Evolutionary conservation across 257 asterid genomes (phyloP).

Genomic region (Fraxinus anomala): DNA sequence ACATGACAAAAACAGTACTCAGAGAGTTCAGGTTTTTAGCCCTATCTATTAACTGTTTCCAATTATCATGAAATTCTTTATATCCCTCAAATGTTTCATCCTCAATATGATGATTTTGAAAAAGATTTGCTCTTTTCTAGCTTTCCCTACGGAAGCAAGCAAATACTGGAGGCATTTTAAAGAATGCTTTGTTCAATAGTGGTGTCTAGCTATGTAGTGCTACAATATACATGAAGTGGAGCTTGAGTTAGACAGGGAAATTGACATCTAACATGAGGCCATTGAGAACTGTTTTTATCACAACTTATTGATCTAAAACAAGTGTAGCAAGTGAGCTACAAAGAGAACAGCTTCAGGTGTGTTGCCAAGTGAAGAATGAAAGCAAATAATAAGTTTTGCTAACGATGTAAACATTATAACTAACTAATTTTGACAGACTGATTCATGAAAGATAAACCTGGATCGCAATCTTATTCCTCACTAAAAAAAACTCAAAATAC

Average conservation of each 20-base stretch:
- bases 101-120: background rate
- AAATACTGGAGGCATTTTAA: conserved; percentile 3
- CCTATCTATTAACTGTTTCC: background rate
- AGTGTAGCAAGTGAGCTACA: background rate
- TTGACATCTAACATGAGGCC: background rate
- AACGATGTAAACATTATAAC: conserved; percentile 1
- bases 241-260: background rate
- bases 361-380: background rate
- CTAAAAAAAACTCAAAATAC: background rate
- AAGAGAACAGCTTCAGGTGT: background rate
- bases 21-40: background rate
- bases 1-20: conserved; percentile 1
- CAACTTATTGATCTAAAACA: background rate
- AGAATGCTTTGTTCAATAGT: conserved; percentile 8
- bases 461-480: background rate
- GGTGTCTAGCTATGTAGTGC: conserved; percentile 1
- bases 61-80: background rate
- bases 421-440: conserved; percentile 6
- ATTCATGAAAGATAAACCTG: background rate
- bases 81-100: background rate
- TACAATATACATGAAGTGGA: background rate
- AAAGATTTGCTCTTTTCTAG: conserved; percentile 12
- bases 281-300: background rate
- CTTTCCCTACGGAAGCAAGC: background rate
- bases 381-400: background rate